A percentile compares a stretch with the other conserved stretches of the same genome.
Conservation (phyloP, 192 early-diverging fungal genomes). For the Globomyces pollinis-pini region DNA sequence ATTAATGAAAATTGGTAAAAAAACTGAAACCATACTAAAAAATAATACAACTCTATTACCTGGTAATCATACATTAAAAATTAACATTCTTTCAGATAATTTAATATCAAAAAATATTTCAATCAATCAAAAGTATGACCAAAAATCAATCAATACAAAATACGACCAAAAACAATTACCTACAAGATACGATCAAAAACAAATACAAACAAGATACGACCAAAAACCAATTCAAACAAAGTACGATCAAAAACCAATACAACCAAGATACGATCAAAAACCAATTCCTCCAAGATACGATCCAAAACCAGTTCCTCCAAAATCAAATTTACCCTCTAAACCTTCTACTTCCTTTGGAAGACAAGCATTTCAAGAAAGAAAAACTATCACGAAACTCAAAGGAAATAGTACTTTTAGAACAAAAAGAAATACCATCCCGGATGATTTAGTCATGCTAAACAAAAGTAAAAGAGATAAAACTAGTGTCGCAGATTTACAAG, state of each 20-base stretch:
- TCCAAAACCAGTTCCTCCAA: not conserved
- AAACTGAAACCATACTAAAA: not conserved
- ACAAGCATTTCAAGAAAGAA: not conserved
- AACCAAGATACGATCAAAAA: not conserved
- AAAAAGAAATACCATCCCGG: not conserved
- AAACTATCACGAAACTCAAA: not conserved
- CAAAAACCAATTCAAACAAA: not conserved
- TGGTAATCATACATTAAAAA: not conserved
- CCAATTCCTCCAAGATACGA: not conserved
- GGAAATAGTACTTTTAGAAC: no score
- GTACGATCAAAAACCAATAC: no score
- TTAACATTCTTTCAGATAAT: not conserved
- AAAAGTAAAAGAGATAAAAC: slow-evolving; percentile 6
- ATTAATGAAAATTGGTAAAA: slow-evolving; percentile 10
- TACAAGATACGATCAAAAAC: not conserved
- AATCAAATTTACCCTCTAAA: not conserved
- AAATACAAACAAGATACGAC: not conserved
- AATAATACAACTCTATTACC: not conserved
- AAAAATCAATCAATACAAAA: not conserved
- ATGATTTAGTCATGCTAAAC: not conserved
- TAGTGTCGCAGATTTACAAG: slow-evolving; percentile 8
- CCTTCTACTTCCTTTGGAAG: not conserved
- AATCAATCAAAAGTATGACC: not conserved
- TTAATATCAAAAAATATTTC: not conserved
- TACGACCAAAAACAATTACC: no score